These are phyloP conservation scores for Teratosphaeria nubilosa DNA, from an alignment of 2,329 filamentous ascomycete species.

Conservation along the genomic window DNA sequence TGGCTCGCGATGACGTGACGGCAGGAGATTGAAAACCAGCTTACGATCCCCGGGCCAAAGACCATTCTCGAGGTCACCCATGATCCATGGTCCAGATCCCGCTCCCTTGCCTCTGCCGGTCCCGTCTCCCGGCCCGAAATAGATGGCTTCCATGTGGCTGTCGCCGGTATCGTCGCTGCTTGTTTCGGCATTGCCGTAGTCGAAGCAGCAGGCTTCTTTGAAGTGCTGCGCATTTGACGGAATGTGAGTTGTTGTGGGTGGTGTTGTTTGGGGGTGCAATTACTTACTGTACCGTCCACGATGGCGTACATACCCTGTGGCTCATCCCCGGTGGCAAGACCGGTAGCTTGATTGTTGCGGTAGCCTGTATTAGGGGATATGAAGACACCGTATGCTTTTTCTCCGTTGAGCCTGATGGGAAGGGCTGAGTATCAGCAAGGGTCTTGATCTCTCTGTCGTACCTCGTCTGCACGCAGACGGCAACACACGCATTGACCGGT, in stretches of 20 bases:
- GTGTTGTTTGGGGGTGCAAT: constrained; percentile 24
- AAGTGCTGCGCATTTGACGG: constrained; percentile 5
- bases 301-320: constrained; percentile 53
- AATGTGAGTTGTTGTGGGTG: neutral
- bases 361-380: constrained; percentile 53
- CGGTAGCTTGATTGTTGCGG: constrained; percentile 46
- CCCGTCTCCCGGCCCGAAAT: constrained; percentile 43
- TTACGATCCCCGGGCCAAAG: constrained; percentile 46
- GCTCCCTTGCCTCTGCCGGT: constrained; percentile 47
- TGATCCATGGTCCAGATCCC: constrained; percentile 55
- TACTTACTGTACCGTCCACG: constrained; percentile 40
- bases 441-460: constrained; percentile 35
- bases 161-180: constrained; percentile 41
- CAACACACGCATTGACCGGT: constrained; percentile 25
- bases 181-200: constrained; percentile 35
- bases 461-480: constrained; percentile 46
- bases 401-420: constrained; percentile 23
- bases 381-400: constrained; percentile 55
- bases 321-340: constrained; percentile 45
- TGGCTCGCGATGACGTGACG: neutral
- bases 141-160: constrained; percentile 61
- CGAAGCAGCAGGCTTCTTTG: constrained; percentile 38
- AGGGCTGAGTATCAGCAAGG: neutral
- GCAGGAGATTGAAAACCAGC: neutral
- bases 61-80: constrained; percentile 60